A percentile compares a stretch with the other conserved stretches of the same genome.
Conservation (phyloP, 805 yeast species). For the Millerozyma miso region DNA sequence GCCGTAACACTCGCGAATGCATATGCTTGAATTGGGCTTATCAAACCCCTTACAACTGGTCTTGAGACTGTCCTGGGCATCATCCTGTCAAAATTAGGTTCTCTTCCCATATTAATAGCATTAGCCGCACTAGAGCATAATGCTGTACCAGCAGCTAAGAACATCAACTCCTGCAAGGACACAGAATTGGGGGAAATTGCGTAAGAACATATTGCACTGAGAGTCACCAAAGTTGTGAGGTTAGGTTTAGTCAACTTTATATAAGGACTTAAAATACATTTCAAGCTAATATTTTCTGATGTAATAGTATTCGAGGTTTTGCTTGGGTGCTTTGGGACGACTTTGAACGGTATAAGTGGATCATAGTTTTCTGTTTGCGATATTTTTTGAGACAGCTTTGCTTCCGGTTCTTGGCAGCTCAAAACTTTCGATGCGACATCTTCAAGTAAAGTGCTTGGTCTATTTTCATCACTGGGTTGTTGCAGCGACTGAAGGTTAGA, state of each 20-base stretch:
- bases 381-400: slow-evolving; percentile 18
- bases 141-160: slow-evolving; percentile 80
- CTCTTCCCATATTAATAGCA: slow-evolving; percentile 96
- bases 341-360: slow-evolving; percentile 52
- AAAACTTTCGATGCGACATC: slow-evolving; percentile 43
- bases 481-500: neutral
- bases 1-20: slow-evolving; percentile 77
- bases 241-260: slow-evolving; percentile 86
- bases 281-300: slow-evolving; percentile 1
- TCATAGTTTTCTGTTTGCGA: slow-evolving; percentile 25
- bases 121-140: slow-evolving; percentile 91
- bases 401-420: slow-evolving; percentile 40
- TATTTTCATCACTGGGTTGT: slow-evolving; percentile 1
- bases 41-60: slow-evolving; percentile 83
- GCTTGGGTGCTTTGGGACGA: slow-evolving; percentile 34
- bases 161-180: slow-evolving; percentile 62
- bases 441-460: slow-evolving; percentile 15
- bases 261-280: slow-evolving; percentile 50
- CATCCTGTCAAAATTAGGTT: slow-evolving; percentile 79
- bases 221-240: slow-evolving; percentile 78
- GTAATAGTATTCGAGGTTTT: neutral
- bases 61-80: slow-evolving; percentile 87
- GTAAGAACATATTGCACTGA: slow-evolving; percentile 90
- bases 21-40: slow-evolving; percentile 75
- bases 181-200: slow-evolving; percentile 86